Evolutionary conservation across 1,139 yeast genomes (phyloP).

Genomic region (Candida glucosophila): DNA sequence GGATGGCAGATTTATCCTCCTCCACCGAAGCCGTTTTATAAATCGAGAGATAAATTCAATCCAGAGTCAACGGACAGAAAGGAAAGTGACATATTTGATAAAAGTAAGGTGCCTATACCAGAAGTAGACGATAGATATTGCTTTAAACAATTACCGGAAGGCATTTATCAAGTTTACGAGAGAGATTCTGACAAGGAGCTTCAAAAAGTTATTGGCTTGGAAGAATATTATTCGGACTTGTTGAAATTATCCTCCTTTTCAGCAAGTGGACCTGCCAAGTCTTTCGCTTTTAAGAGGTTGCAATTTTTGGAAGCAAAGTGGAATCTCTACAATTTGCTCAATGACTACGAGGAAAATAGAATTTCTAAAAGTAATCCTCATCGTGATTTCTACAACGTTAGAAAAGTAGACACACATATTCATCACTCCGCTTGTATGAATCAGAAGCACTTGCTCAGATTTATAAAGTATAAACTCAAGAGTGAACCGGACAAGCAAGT

Average conservation of each 20-base stretch:
- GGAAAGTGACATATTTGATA: constrained; percentile 46
- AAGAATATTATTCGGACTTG: constrained; percentile 78
- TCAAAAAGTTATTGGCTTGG: constrained; percentile 64
- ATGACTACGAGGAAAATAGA: constrained; percentile 88
- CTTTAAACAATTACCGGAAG: constrained; percentile 49
- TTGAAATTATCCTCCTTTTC: constrained; percentile 64
- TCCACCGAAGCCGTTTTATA: constrained; percentile 92
- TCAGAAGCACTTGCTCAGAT: constrained; percentile 90
- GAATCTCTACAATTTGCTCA: constrained; percentile 80
- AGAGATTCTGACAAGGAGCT: constrained; percentile 25
- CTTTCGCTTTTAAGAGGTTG: constrained; percentile 88
- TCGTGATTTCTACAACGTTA: constrained; percentile 93
- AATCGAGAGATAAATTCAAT: constrained; percentile 51
- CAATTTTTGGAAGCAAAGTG: constrained; percentile 95
- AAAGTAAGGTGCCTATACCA: constrained; percentile 59
- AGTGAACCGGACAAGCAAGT: constrained; percentile 74
- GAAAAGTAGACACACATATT: constrained; percentile 98
- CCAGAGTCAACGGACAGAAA: constrained; percentile 31
- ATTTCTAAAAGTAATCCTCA: constrained; percentile 77
- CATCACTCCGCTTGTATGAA: constrained; percentile 99
- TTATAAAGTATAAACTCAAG: constrained; percentile 76
- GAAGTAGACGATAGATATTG: constrained; percentile 40
- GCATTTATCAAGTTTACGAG: constrained; percentile 59
- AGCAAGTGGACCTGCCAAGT: constrained; percentile 94
- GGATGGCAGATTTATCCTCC: constrained; percentile 83